A percentile compares a stretch with the other conserved stretches of the same genome.
phyloP scores from a whole-genome alignment of 768 basidiomycete species.

The Russula dissimulans region DNA sequence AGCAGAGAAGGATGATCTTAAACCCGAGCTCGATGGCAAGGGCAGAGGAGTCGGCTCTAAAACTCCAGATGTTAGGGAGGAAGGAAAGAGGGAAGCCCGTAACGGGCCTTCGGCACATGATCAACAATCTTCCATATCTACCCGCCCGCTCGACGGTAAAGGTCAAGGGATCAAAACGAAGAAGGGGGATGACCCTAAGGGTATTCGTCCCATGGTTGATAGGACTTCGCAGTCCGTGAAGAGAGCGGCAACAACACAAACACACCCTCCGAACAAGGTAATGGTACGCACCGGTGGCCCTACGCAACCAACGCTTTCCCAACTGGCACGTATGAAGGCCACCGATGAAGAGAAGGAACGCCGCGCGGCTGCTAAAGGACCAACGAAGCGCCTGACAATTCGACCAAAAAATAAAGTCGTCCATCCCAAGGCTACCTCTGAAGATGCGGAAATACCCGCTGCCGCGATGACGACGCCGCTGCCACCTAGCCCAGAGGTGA shows the following conservation, averaged over 20 bases:
- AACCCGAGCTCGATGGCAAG: background rate
- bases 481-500: conserved; percentile 7
- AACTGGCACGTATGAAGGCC: conserved; percentile 19
- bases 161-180: background rate
- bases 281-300: conserved; percentile 12
- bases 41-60: background rate
- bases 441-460: background rate
- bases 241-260: background rate
- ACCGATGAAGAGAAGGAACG: conserved; percentile 8
- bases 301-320: conserved; percentile 20
- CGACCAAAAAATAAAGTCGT: background rate
- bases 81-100: background rate
- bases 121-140: background rate
- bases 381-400: conserved; percentile 3
- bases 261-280: conserved; percentile 3
- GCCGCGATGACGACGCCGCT: conserved; percentile 4
- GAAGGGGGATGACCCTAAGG: background rate
- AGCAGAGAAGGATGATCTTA: background rate
- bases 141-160: background rate
- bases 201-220: background rate
- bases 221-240: conserved; percentile 1
- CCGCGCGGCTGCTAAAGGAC: conserved; percentile 3
- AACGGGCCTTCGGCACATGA: background rate
- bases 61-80: background rate
- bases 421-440: background rate